A percentile compares a stretch with the other conserved stretches of the same genome.
Evolutionary conservation across 148 eudicot species (phyloP).

Genomic region (Nepenthes gracilis): DNA sequence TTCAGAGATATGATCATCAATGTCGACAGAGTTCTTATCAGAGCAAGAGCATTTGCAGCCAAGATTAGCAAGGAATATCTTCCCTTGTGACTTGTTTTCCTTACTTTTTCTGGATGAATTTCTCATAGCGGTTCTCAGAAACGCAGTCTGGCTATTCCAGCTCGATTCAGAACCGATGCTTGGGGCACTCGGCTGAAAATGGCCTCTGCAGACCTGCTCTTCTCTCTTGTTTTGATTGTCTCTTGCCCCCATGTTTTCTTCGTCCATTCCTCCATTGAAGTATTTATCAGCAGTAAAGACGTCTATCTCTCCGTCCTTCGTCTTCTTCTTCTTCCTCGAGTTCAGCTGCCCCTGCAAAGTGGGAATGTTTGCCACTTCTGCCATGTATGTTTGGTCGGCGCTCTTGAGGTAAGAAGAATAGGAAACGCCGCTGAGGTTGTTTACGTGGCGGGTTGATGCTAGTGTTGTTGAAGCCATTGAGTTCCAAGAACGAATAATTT

Average conservation of each 20-base stretch:
- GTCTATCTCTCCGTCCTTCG: conserved; percentile 45
- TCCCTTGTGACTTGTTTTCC: conserved; percentile 18
- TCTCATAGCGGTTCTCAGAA: conserved; percentile 19
- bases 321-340: conserved; percentile 9
- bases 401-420: conserved; percentile 43
- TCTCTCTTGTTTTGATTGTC: conserved; percentile 8
- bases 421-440: conserved; percentile 29
- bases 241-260: conserved; percentile 7
- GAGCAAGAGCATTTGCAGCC: conserved; percentile 43
- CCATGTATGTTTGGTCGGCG: conserved; percentile 26
- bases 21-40: conserved; percentile 39
- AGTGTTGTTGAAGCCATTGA: conserved; percentile 22
- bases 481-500: too few relatives aligned
- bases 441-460: neutral
- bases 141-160: conserved; percentile 49
- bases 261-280: conserved; percentile 30
- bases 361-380: neutral
- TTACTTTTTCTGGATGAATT: conserved; percentile 12
- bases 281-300: conserved; percentile 68
- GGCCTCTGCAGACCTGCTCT: conserved; percentile 3
- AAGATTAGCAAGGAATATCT: conserved; percentile 30
- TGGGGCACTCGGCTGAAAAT: conserved; percentile 26
- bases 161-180: conserved; percentile 56
- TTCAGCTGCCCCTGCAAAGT: neutral
- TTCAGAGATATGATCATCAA: conserved; percentile 8